Conservation (phyloP, 768 basidiomycete species). For the Trametes elegans region DNA sequence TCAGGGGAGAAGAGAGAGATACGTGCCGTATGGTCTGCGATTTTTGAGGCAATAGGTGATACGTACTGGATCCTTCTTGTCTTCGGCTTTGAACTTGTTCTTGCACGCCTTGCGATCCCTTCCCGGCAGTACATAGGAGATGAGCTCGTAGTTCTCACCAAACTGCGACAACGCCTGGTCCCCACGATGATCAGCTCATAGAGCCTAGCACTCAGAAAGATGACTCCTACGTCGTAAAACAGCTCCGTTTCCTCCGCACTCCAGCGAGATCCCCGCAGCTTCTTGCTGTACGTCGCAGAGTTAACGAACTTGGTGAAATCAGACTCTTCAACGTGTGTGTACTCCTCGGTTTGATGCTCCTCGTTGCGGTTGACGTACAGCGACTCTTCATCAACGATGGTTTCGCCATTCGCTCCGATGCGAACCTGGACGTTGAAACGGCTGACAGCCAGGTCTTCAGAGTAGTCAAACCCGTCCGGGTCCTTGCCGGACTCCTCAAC, state of each 20-base stretch:
- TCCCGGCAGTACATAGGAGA: slow-evolving; percentile 80
- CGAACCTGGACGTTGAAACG: slow-evolving; percentile 84
- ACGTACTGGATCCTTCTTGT: slow-evolving; percentile 72
- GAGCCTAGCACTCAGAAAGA: neutral
- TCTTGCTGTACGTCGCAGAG: slow-evolving; percentile 77
- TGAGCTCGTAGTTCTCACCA: slow-evolving; percentile 91
- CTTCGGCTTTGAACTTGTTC: slow-evolving; percentile 91
- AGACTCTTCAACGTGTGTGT: slow-evolving; percentile 78
- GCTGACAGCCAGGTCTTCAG: slow-evolving; percentile 59
- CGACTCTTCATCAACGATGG: slow-evolving; percentile 83
- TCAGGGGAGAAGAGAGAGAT: neutral
- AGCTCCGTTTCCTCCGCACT: slow-evolving; percentile 85
- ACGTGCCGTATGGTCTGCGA: slow-evolving; percentile 72
- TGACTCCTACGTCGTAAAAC: slow-evolving; percentile 71
- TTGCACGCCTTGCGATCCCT: slow-evolving; percentile 89
- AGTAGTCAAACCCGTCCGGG: slow-evolving; percentile 68
- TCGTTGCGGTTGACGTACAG: slow-evolving; percentile 72
- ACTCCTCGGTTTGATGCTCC: slow-evolving; percentile 66
- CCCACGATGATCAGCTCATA: slow-evolving; percentile 9
- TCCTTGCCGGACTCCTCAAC: slow-evolving; percentile 39
- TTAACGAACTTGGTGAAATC: slow-evolving; percentile 86
- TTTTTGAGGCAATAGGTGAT: slow-evolving; percentile 77
- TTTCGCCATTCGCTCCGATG: slow-evolving; percentile 84
- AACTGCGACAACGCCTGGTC: slow-evolving; percentile 82
- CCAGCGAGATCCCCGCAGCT: slow-evolving; percentile 83